phyloP scores from a whole-genome alignment of 345 rosid genomes.

The Eucalyptus fibrosa region DNA sequence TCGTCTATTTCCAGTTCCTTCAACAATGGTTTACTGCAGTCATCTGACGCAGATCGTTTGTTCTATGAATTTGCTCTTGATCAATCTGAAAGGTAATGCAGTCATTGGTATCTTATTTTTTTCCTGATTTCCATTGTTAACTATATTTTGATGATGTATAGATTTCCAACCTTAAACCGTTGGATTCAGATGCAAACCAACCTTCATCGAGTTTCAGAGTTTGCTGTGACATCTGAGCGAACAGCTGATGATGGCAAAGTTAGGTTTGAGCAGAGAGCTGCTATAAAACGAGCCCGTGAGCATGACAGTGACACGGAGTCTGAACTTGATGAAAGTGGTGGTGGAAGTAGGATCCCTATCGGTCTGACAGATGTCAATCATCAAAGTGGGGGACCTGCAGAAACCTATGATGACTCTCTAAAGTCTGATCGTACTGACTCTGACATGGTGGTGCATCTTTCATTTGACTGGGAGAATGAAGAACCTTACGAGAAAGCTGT shows the following conservation, averaged over 20 bases:
- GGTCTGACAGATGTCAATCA: constrained; percentile 23
- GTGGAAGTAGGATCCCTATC: constrained; percentile 22
- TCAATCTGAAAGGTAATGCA: constrained; percentile 84
- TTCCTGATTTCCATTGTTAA: neutral
- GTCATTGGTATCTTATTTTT: neutral
- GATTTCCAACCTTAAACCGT: constrained; percentile 90
- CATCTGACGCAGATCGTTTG: constrained; percentile 62
- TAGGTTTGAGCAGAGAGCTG: constrained; percentile 43
- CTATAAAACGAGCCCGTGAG: constrained; percentile 71
- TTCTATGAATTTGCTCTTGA: constrained; percentile 97
- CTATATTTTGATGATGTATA: constrained; percentile 13
- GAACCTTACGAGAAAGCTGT: constrained; percentile 86
- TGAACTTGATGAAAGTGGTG: constrained; percentile 50
- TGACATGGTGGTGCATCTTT: constrained; percentile 67
- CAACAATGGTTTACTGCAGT: constrained; percentile 40
- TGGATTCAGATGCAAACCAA: constrained; percentile 99
- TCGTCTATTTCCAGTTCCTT: constrained; percentile 60
- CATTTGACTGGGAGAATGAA: constrained; percentile 91
- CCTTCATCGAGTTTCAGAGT: constrained; percentile 90
- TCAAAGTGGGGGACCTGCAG: constrained; percentile 30
- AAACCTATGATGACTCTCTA: constrained; percentile 12
- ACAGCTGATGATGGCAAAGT: constrained; percentile 28
- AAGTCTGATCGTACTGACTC: constrained; percentile 30
- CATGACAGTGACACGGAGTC: constrained; percentile 66
- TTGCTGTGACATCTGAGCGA: constrained; percentile 66